Base-by-base conservation (phyloP, 495 filamentous ascomycete species). In the Glonium stellatum region DNA sequence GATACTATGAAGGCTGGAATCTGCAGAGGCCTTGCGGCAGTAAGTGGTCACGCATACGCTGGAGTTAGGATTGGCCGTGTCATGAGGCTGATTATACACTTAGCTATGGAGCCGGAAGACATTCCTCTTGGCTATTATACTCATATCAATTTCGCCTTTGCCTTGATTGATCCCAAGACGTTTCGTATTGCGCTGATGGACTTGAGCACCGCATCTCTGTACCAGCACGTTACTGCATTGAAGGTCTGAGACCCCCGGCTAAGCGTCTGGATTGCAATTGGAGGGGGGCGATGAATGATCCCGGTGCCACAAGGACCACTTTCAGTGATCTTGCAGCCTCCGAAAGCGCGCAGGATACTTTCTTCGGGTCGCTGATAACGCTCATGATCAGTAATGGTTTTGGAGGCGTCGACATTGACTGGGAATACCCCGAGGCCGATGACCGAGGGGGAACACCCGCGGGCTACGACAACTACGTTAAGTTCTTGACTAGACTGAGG, bases 61-160 rank as follows among this genome's bases (percentile, higher is more conserved):
- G 61, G 1, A 41, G 47, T 23, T 64, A 57, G 37, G 36, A 60
- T 31, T n/a, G n/a, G n/a, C n/a, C n/a, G n/a, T n/a, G n/a, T n/a
- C n/a, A n/a, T n/a, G n/a, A n/a, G n/a, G n/a, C n/a, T n/a, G n/a
- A n/a, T n/a, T n/a, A n/a, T n/a, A n/a, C n/a, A n/a, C n/a, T n/a
- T n/a, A n/a, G 44, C 54, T 41, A 64, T 64, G 61, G 25, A 13
- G 9, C 37, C 54, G 10, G 22, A 9, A 9, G 21, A 36, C 54
- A 55, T 75, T 35, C 60, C 62, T 0, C 6, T 22, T 8, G 52
- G 36, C 19, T 50, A 56, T 1, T 79, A 78, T 54, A 76, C 73
- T 0, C 76, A 80, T 57, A 62, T 80, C 11, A 72, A 79, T 58
- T 78, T 73, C 53, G 69, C 63, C 4, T 82, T 82, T 65, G 77